Percentiles rank a stretch among this genome's conserved stretches.
These are phyloP conservation scores for Epithemia pelagica DNA, from an alignment of 108 stramenopile species.

Conservation along the genomic window DNA sequence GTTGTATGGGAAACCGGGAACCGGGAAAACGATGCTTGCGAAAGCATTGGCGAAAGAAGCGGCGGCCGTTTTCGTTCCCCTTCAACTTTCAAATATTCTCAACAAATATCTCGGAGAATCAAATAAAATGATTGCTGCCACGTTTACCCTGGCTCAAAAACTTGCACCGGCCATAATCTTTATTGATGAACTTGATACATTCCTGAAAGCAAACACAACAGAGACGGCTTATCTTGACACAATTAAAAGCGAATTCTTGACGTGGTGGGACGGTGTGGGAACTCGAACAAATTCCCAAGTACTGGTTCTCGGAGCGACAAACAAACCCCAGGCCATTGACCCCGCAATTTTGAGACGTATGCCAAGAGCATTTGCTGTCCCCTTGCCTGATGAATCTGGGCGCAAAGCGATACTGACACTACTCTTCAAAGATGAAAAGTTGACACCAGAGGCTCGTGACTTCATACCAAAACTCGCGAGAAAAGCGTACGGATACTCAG, in stretches of 20 bases:
- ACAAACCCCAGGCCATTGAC: slow-evolving; percentile 91
- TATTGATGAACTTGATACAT: slow-evolving; percentile 97
- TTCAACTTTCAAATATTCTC: slow-evolving; percentile 85
- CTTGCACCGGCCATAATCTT: slow-evolving; percentile 93
- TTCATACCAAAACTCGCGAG: slow-evolving; percentile 62
- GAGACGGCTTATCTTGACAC: slow-evolving; percentile 16
- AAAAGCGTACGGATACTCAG: slow-evolving; percentile 74
- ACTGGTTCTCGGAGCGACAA: slow-evolving; percentile 93
- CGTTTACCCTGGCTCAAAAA: slow-evolving; percentile 88
- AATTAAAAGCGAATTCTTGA: slow-evolving; percentile 93
- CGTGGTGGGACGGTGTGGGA: slow-evolving; percentile 91
- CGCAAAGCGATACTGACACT: slow-evolving; percentile 77
- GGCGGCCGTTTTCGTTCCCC: slow-evolving; percentile 90
- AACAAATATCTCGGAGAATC: slow-evolving; percentile 97
- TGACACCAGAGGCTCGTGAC: slow-evolving; percentile 29
- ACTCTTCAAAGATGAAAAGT: slow-evolving; percentile 53
- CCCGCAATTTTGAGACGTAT: slow-evolving; percentile 91
- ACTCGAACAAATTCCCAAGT: slow-evolving; percentile 45
- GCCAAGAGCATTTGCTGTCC: slow-evolving; percentile 83
- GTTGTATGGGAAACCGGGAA: slow-evolving; percentile 84
- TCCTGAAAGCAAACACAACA: slow-evolving; percentile 40
- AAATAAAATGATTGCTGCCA: slow-evolving; percentile 89
- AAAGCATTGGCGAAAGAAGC: slow-evolving; percentile 96
- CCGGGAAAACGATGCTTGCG: slow-evolving; percentile 95
- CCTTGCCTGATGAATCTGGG: slow-evolving; percentile 56